These are phyloP conservation scores for Salix exigua DNA, from an alignment of 345 rosid genomes.

Conservation along the genomic window DNA sequence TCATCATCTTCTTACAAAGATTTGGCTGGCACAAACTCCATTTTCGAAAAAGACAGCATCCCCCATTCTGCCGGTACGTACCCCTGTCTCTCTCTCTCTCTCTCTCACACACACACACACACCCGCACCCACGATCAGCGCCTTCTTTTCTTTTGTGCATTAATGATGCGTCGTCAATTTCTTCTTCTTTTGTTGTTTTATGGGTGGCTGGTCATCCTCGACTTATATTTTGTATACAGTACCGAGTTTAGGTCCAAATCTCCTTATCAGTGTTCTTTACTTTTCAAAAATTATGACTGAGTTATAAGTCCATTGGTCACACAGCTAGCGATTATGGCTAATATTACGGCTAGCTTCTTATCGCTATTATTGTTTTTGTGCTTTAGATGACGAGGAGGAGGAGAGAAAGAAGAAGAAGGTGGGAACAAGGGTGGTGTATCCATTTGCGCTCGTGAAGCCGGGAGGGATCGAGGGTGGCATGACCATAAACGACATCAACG, in stretches of 20 bases:
- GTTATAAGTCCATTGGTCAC: background rate
- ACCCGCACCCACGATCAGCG: background rate
- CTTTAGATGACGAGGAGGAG: conserved; percentile 2
- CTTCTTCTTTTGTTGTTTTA: background rate
- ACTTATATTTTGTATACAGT: background rate
- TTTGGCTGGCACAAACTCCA: conserved; percentile 19
- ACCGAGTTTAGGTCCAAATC: no score
- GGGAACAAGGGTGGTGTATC: conserved; percentile 63
- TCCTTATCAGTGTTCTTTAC: background rate
- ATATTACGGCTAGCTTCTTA: background rate
- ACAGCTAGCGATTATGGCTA: background rate
- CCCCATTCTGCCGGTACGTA: background rate
- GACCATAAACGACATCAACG: conserved; percentile 77
- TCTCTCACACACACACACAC: no score
- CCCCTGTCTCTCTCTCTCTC: background rate
- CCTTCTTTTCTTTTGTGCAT: background rate
- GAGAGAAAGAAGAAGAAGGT: conserved; percentile 44
- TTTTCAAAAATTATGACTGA: background rate
- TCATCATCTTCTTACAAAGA: conserved; percentile 38
- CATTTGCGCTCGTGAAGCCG: conserved; percentile 94
- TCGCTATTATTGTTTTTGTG: background rate
- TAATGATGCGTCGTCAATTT: background rate
- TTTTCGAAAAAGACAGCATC: conserved; percentile 16
- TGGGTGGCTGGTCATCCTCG: background rate
- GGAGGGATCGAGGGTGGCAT: conserved; percentile 79